Conservation (phyloP, 2,329 filamentous ascomycete species). For the Fusarium piperis region DNA sequence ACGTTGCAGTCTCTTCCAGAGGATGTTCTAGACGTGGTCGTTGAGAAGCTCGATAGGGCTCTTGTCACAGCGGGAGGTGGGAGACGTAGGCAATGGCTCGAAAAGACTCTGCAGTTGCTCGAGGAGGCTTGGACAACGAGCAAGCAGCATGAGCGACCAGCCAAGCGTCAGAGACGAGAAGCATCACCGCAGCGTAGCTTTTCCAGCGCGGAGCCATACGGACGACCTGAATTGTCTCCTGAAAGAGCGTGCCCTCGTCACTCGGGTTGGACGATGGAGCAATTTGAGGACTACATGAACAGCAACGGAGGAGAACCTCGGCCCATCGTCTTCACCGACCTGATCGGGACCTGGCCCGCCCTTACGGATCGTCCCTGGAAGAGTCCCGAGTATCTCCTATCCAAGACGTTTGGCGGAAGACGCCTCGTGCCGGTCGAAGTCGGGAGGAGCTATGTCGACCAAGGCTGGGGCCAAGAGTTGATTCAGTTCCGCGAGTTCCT, state of each 20-base stretch:
- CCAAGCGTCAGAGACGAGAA: conserved; percentile 32
- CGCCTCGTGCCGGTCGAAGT: conserved; percentile 88
- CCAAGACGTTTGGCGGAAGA: conserved; percentile 77
- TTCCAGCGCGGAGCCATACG: conserved; percentile 42
- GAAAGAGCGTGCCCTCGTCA: conserved; percentile 40
- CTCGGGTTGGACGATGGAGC: conserved; percentile 61
- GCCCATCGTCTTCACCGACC: conserved; percentile 76
- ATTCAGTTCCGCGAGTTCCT: conserved; percentile 80
- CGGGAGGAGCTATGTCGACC: conserved; percentile 87
- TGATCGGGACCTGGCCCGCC: conserved; percentile 79
- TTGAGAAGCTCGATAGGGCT: conserved; percentile 77
- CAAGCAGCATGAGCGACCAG: conserved; percentile 25
- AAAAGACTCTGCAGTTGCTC: conserved; percentile 59
- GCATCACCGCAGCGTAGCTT: conserved; percentile 30
- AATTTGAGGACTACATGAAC: conserved; percentile 71
- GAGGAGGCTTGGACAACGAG: conserved; percentile 40
- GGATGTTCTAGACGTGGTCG: conserved; percentile 60
- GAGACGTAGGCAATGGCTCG: conserved; percentile 58
- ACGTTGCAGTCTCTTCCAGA: conserved; percentile 15
- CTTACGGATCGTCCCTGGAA: conserved; percentile 74
- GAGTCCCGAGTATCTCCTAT: conserved; percentile 77
- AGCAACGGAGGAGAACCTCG: conserved; percentile 52
- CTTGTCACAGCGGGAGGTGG: conserved; percentile 79
- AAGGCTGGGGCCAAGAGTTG: conserved; percentile 84
- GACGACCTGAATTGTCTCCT: conserved; percentile 39